Conservation (phyloP, 2,329 filamentous ascomycete species). For the Elsinoe australis region DNA sequence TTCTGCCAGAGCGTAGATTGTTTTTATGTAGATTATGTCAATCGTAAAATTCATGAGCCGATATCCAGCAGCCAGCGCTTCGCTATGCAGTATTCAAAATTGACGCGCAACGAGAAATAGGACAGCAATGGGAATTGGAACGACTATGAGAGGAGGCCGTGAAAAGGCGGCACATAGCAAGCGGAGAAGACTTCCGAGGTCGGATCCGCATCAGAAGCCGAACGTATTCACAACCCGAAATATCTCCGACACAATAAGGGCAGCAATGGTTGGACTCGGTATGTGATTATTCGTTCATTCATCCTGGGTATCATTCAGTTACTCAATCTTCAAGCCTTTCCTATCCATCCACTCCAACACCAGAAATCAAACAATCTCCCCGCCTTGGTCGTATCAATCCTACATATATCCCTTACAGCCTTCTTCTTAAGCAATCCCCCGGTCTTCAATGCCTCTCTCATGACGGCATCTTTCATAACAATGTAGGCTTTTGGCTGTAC, state of each 20-base stretch:
- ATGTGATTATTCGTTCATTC: too few species aligned
- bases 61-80: too few species aligned
- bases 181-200: not conserved
- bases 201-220: not conserved
- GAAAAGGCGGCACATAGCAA: not conserved
- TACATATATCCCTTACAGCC: constrained; percentile 76
- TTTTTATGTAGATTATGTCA: too few species aligned
- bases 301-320: too few species aligned
- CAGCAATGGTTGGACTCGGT: too few species aligned
- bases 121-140: not conserved
- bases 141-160: not conserved
- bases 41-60: too few species aligned
- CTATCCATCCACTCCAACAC: constrained; percentile 85
- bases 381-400: constrained; percentile 76
- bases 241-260: not conserved
- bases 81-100: not conserved
- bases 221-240: too few species aligned
- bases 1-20: too few species aligned
- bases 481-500: constrained; percentile 91
- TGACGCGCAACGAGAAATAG: not conserved
- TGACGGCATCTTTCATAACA: constrained; percentile 85
- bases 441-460: constrained; percentile 82
- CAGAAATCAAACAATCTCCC: constrained; percentile 90
- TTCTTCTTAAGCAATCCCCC: constrained; percentile 91
- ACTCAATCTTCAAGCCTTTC: too few species aligned